These are phyloP conservation scores for Tetrapyrgos nigripes DNA, from an alignment of 1,284 basidiomycete species.

Conservation along the genomic window DNA sequence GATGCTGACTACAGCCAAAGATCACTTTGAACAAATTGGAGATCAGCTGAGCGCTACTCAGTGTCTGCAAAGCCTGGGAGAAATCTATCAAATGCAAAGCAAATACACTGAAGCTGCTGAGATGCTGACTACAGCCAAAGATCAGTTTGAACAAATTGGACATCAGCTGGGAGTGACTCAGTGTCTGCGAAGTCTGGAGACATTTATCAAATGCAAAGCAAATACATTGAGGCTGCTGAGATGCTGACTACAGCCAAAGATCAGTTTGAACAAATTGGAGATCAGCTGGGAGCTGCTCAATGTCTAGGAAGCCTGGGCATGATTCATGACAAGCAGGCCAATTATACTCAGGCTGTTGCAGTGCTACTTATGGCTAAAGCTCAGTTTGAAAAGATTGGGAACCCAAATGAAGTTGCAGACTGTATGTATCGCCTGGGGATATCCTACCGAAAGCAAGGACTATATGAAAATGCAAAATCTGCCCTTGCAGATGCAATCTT, in stretches of 20 bases:
- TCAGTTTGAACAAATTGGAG: background rate
- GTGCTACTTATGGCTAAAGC: no score
- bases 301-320: no score
- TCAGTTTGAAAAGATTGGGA: no score
- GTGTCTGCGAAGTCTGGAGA: background rate
- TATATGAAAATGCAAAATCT: background rate
- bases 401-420: background rate
- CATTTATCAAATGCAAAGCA: background rate
- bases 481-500: background rate
- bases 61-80: background rate
- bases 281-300: no score
- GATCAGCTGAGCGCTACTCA: background rate
- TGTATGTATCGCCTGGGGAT: background rate
- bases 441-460: background rate
- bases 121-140: background rate
- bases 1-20: background rate
- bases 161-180: background rate
- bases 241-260: background rate
- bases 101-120: background rate
- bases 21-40: background rate
- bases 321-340: no score
- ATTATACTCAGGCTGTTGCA: no score
- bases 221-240: background rate
- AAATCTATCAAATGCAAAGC: background rate
- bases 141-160: background rate